phyloP scores from a whole-genome alignment of 495 filamentous ascomycete species.

The Neurospora pannonica region DNA sequence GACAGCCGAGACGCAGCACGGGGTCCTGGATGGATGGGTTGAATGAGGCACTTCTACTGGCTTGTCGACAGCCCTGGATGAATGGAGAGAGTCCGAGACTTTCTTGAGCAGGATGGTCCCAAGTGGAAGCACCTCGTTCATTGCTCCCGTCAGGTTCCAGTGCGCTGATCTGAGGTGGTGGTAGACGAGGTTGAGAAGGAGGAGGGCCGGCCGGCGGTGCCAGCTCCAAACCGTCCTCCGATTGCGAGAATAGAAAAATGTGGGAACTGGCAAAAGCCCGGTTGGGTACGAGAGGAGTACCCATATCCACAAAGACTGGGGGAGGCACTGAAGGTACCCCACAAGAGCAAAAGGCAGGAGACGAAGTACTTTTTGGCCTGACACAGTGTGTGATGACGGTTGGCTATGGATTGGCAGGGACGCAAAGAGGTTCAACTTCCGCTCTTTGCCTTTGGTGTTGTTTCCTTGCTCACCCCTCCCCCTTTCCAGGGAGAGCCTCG shows the following conservation, averaged over 20 bases:
- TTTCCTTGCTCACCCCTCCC: not conserved
- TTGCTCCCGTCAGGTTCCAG: not conserved
- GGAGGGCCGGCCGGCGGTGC: not conserved
- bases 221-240: not conserved
- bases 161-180: not conserved
- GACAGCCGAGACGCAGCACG: not conserved
- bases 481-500: not conserved
- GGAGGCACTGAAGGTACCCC: conserved; percentile 19
- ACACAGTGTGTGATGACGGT: not conserved
- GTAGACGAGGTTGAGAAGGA: not conserved
- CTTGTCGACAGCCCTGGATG: not conserved
- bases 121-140: not conserved
- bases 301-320: conserved; percentile 5
- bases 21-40: not conserved
- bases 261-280: conserved; percentile 1
- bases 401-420: not conserved
- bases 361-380: not conserved
- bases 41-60: not conserved
- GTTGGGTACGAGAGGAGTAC: conserved; percentile 5
- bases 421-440: not conserved
- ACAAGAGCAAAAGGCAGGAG: conserved; percentile 1
- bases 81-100: not conserved
- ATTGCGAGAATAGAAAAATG: not conserved
- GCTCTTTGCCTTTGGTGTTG: not conserved
- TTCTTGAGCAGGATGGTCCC: not conserved